Percentiles rank a stretch among this genome's conserved stretches.
Conservation (phyloP, 352 stramenopile species). For the Chloridella minuta region DNA sequence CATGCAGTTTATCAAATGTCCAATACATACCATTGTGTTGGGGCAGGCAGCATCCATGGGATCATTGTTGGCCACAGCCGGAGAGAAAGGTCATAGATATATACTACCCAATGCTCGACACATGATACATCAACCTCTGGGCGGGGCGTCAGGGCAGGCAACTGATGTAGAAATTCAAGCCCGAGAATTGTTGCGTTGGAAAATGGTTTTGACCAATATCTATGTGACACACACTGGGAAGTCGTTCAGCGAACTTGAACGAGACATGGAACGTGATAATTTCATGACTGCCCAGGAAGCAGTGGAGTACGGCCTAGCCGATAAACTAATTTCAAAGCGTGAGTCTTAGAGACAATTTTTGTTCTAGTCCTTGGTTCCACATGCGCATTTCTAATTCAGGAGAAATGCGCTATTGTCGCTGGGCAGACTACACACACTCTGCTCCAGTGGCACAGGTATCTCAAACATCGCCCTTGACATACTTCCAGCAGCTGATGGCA, state of each 20-base stretch:
- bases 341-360: too few relatives aligned
- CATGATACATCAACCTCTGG: conserved; percentile 82
- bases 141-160: conserved; percentile 76
- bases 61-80: conserved; percentile 56
- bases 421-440: too few relatives aligned
- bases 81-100: conserved; percentile 32
- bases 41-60: conserved; percentile 77
- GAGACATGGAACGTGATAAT: conserved; percentile 47
- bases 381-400: too few relatives aligned
- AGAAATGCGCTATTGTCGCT: too few relatives aligned
- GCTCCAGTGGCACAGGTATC: too few relatives aligned
- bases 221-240: conserved; percentile 30
- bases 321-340: conserved; percentile 30
- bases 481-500: too few relatives aligned
- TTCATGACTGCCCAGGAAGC: conserved; percentile 47
- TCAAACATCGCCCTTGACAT: too few relatives aligned
- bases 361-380: too few relatives aligned
- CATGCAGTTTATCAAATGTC: conserved; percentile 75
- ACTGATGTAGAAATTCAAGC: conserved; percentile 76
- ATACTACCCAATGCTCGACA: conserved; percentile 31
- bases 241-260: conserved; percentile 26
- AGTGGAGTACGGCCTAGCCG: conserved; percentile 40
- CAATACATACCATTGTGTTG: conserved; percentile 81
- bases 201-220: conserved; percentile 20
- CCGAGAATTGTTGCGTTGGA: conserved; percentile 23